Base-by-base conservation (phyloP, 176 grass and related monocot genomes). In the Triticum timopheevii region DNA sequence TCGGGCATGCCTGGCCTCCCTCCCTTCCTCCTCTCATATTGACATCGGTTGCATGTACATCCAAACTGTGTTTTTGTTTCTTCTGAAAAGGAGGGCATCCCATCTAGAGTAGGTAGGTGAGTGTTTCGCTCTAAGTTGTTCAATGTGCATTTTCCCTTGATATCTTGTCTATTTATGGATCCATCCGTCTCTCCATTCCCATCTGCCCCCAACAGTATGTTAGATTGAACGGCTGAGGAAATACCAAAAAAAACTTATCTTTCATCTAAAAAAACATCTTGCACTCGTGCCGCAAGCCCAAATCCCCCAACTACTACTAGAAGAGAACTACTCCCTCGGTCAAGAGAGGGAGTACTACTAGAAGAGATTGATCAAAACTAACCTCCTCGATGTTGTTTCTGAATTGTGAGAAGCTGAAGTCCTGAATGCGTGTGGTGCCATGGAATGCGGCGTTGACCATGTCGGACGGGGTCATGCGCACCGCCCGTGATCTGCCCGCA, bases 371-470 rank as follows among this genome's bases (percentile, higher is more conserved):
- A 68, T 69, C 27, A 24, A 31, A 22, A 80, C 80, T 84, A 23
- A 95, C 94, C 94, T 93, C 88, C 69, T 91, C 74, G 45, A 95
- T 89, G 67, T 73, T 93, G 83, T 73, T 90, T 62, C 84, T 89
- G 71, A 93, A 93, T n/a, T 90, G 87, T 12, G 82, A 54, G 52
- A 93, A 91, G 91, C 80, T 93, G 69, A 95, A 93, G 62, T 89
- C 80, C 16, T 87, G 87, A 27, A 86, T 80, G 58, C 61, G 80
- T 13, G 44, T 15, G 34, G 40, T 54, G 25, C 70, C 77, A 3
- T 84, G 81, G 85, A 84, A 85, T 5, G 34, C 85, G 8, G 22
- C 54, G 0, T 34, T 50, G 3, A 39, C 64, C 38, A 58, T 76
- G 13, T 70, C 23, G 0, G 61, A 61, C 2, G 50, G 17, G 3